Evolutionary conservation across 192 early-diverging fungal species (phyloP).

Genomic region (Gonapodya sp.): DNA sequence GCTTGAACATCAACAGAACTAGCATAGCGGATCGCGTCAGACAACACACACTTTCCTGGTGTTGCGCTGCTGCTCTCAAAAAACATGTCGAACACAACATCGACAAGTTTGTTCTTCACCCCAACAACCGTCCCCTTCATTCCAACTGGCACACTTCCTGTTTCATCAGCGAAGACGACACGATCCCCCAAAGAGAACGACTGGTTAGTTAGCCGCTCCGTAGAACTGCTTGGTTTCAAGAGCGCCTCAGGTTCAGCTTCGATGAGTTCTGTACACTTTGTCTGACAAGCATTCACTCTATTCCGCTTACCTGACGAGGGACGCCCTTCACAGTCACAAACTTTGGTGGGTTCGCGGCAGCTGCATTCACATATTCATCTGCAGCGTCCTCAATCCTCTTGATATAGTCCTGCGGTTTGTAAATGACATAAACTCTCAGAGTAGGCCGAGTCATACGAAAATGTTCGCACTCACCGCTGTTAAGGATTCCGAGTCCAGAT

Average conservation of each 20-base stretch:
- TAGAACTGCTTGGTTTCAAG: conserved; percentile 71
- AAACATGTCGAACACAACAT: conserved; percentile 77
- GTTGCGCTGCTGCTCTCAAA: conserved; percentile 72
- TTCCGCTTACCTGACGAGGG: neutral
- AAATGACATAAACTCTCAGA: conserved; percentile 9
- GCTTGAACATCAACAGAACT: neutral
- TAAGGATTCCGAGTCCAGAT: conserved; percentile 52
- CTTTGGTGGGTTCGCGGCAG: conserved; percentile 11
- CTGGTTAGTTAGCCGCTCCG: conserved; percentile 61
- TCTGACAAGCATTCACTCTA: too few relatives aligned
- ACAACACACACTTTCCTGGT: conserved; percentile 45
- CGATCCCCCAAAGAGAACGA: conserved; percentile 80
- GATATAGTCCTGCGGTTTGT: conserved; percentile 37
- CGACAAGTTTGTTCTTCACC: conserved; percentile 61
- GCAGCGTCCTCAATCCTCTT: conserved; percentile 45
- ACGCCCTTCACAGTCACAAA: conserved; percentile 33
- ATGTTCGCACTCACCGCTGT: conserved; percentile 37
- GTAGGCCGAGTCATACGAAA: neutral
- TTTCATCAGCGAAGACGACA: conserved; percentile 60
- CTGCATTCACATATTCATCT: conserved; percentile 28
- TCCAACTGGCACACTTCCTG: conserved; percentile 68
- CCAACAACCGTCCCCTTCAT: conserved; percentile 77
- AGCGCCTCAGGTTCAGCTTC: too few relatives aligned
- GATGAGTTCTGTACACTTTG: too few relatives aligned
- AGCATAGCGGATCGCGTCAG: neutral